Evolutionary conservation across 768 basidiomycete species (phyloP).

Genomic region (Dioszegia aurantiaca): DNA sequence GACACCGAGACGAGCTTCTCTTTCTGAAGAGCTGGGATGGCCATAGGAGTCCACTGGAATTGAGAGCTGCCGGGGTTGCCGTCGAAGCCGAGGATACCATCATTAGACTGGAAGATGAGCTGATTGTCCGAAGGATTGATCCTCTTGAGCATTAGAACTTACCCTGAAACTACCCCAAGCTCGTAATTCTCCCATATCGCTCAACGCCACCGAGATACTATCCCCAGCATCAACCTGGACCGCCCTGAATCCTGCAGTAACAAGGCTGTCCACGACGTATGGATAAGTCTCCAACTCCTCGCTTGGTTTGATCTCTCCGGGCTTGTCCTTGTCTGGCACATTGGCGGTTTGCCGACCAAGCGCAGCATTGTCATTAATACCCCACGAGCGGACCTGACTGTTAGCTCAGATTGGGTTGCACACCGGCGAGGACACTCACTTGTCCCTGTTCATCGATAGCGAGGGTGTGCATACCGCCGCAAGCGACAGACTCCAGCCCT

Average conservation of each 20-base stretch:
- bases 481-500: slow-evolving; percentile 76
- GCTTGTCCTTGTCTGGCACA: slow-evolving; percentile 52
- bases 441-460: slow-evolving; percentile 85
- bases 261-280: slow-evolving; percentile 57
- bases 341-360: slow-evolving; percentile 72
- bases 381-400: slow-evolving; percentile 48
- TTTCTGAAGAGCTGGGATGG: slow-evolving; percentile 49
- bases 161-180: slow-evolving; percentile 92
- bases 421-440: slow-evolving; percentile 60
- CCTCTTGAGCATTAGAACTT: slow-evolving; percentile 10
- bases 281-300: slow-evolving; percentile 55
- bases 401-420: slow-evolving; percentile 1
- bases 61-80: slow-evolving; percentile 44
- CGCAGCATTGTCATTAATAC: slow-evolving; percentile 78
- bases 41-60: slow-evolving; percentile 54
- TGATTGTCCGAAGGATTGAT: not conserved
- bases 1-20: slow-evolving; percentile 60
- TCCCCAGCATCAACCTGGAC: slow-evolving; percentile 81
- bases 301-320: slow-evolving; percentile 49
- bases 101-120: slow-evolving; percentile 48
- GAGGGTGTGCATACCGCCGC: slow-evolving; percentile 84
- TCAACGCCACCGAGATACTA: slow-evolving; percentile 80
- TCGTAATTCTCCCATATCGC: slow-evolving; percentile 71
- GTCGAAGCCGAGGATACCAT: slow-evolving; percentile 50
- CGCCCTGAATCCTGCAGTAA: slow-evolving; percentile 77